These are phyloP conservation scores for Candida ipomoeae DNA, from an alignment of 805 yeast species.

Conservation along the genomic window DNA sequence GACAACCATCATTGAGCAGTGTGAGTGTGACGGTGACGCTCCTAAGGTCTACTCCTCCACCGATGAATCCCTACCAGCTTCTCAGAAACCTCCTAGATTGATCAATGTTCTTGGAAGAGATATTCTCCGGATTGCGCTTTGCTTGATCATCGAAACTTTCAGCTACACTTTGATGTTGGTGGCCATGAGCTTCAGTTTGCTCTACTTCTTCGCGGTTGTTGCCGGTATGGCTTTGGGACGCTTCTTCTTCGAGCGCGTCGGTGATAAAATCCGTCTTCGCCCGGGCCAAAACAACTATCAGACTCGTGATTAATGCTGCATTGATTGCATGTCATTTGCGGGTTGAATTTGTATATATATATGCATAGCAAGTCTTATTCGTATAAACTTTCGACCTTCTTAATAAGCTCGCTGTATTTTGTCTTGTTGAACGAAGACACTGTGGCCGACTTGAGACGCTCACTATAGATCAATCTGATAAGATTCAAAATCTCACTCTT, in stretches of 20 bases:
- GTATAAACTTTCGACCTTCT: slow-evolving; percentile 20
- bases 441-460: slow-evolving; percentile 36
- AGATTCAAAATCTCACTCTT: slow-evolving; percentile 47
- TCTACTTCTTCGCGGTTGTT: slow-evolving; percentile 70
- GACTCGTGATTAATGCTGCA: neutral
- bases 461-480: slow-evolving; percentile 50
- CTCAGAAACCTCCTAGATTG: slow-evolving; percentile 4
- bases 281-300: slow-evolving; percentile 21
- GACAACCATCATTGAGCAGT: slow-evolving; percentile 17
- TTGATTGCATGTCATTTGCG: neutral
- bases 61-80: slow-evolving; percentile 7
- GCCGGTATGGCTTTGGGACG: slow-evolving; percentile 69
- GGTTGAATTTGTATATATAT: neutral
- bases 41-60: slow-evolving; percentile 5
- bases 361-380: neutral
- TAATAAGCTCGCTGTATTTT: slow-evolving; percentile 35
- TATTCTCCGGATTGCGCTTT: slow-evolving; percentile 48
- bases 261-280: slow-evolving; percentile 36
- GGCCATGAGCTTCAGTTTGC: slow-evolving; percentile 64
- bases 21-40: slow-evolving; percentile 17
- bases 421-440: slow-evolving; percentile 36
- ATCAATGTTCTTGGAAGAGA: slow-evolving; percentile 40
- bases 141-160: slow-evolving; percentile 60
- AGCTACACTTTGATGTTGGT: slow-evolving; percentile 76
- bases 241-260: slow-evolving; percentile 59